A percentile compares a stretch with the other conserved stretches of the same genome.
These are phyloP conservation scores for Capsella bursapastoris DNA, from an alignment of 345 rosid species.

Conservation along the genomic window DNA sequence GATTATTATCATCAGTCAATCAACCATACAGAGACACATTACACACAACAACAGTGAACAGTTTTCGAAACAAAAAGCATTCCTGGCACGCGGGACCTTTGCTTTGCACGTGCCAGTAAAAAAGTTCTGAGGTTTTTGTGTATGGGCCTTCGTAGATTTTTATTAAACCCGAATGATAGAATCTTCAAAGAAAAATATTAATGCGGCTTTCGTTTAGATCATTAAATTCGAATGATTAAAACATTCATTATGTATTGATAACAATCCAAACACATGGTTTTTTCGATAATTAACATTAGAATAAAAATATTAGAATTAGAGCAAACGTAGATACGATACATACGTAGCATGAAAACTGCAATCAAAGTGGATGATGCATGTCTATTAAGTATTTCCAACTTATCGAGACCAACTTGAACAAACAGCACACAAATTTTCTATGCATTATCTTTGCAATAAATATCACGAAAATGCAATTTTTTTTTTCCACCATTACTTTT, in stretches of 20 bases:
- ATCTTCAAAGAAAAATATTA: neutral
- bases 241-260: no score
- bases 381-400: neutral
- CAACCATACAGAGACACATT: neutral
- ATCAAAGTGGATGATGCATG: no score
- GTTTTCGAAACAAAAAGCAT: neutral
- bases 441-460: neutral
- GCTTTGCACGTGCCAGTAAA: neutral
- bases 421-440: neutral
- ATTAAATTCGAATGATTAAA: neutral
- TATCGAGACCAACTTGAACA: neutral
- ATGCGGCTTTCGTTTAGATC: neutral
- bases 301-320: neutral
- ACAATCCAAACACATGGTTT: no score
- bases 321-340: neutral
- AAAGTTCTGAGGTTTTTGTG: neutral
- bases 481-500: constrained; percentile 35
- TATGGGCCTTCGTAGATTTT: neutral
- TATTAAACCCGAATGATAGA: neutral
- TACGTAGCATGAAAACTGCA: neutral
- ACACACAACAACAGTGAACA: neutral
- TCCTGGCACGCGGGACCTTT: constrained; percentile 1
- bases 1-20: neutral
- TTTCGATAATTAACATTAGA: neutral
- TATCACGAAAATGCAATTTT: constrained; percentile 8